Conservation (phyloP, 108 stramenopile species). For the Pseudonitzschia delicatissima region DNA sequence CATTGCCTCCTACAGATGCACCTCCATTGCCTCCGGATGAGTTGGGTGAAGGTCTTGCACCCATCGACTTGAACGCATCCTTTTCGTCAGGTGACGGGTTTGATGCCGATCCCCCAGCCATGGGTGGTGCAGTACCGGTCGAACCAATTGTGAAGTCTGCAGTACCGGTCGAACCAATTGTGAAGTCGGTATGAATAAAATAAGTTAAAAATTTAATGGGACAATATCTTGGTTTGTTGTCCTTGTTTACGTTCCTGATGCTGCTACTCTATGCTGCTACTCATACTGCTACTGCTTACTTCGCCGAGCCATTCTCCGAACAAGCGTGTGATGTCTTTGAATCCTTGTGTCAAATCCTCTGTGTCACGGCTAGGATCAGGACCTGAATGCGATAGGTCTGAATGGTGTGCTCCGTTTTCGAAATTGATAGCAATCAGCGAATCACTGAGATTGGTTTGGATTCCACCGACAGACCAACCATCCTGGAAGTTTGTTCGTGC, state of each 20-base stretch:
- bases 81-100: slow-evolving; percentile 5
- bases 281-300: neutral
- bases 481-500: neutral
- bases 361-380: slow-evolving; percentile 27
- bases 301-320: neutral
- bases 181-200: no score
- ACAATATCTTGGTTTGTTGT: neutral
- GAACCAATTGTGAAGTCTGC: no score
- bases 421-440: slow-evolving; percentile 69
- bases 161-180: no score
- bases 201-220: no score
- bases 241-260: no score
- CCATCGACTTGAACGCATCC: neutral
- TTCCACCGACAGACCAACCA: slow-evolving; percentile 42
- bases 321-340: neutral
- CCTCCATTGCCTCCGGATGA: neutral
- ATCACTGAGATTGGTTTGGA: slow-evolving; percentile 53
- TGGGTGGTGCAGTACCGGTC: no score
- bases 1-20: neutral
- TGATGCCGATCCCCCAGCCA: neutral
- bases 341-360: neutral
- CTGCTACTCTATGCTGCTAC: neutral
- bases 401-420: slow-evolving; percentile 80
- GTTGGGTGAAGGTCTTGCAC: neutral
- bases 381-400: slow-evolving; percentile 53